These are phyloP conservation scores for Phytophthora kernoviae DNA, from an alignment of 352 stramenopile species.

Conservation along the genomic window DNA sequence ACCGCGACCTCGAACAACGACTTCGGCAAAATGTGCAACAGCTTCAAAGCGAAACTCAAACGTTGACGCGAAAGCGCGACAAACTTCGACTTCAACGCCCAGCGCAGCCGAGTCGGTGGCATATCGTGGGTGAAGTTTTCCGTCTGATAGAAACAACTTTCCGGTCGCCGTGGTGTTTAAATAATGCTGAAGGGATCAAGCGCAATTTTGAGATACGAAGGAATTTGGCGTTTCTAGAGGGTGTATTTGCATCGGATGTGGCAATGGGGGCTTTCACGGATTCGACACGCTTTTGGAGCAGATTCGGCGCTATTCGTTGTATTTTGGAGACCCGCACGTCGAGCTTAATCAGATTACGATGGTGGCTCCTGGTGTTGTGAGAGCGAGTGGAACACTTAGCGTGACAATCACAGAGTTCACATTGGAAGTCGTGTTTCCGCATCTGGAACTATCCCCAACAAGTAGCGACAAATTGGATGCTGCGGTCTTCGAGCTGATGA, in stretches of 20 bases:
- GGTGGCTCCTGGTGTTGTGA: slow-evolving; percentile 9
- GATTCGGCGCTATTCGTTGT: slow-evolving; percentile 23
- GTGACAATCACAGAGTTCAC: slow-evolving; percentile 21
- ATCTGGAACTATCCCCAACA: slow-evolving; percentile 5
- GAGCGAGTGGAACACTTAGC: slow-evolving; percentile 10
- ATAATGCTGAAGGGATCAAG: slow-evolving; percentile 12
- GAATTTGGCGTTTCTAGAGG: slow-evolving; percentile 12
- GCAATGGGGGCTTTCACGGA: slow-evolving; percentile 15
- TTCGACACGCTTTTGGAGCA: slow-evolving; percentile 21
- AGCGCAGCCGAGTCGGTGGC: slow-evolving; percentile 20
- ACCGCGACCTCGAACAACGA: slow-evolving; percentile 9
- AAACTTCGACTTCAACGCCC: slow-evolving; percentile 8
- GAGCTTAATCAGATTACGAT: slow-evolving; percentile 14
- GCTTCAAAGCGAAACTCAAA: slow-evolving; percentile 19
- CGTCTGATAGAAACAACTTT: slow-evolving; percentile 17
- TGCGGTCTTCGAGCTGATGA: too few relatives aligned
- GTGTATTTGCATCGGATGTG: slow-evolving; percentile 12
- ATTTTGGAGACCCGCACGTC: slow-evolving; percentile 18
- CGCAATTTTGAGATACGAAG: slow-evolving; percentile 10
- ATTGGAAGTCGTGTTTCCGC: slow-evolving; percentile 11
- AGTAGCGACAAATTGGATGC: background rate
- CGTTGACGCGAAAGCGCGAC: slow-evolving; percentile 7
- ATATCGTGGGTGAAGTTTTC: slow-evolving; percentile 19
- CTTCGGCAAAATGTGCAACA: slow-evolving; percentile 14
- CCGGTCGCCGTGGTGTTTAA: slow-evolving; percentile 15